Base-by-base conservation (phyloP, 163 green algal genomes). In the Chloroidium sp. region DNA sequence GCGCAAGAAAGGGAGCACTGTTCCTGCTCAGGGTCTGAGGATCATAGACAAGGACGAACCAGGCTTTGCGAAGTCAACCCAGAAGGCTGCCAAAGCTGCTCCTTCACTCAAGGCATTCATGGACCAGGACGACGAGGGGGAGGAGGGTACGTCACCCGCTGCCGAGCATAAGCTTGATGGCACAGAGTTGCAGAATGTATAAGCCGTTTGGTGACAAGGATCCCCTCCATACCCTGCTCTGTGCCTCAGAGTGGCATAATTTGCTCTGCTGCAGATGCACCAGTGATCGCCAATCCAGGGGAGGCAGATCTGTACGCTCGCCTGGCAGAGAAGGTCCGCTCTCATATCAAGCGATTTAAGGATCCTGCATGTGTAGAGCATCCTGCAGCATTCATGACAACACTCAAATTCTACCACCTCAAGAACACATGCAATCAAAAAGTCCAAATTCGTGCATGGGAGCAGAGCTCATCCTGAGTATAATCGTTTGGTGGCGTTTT, bases 1-100 rank as follows among this genome's bases (percentile, higher is more conserved):
- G 57, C 90, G 89, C 69, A 88, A 87, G 68, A 90, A 88, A 72
- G 90, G 87, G 78, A 58, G 75, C 12, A 36, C 36, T 36, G 36
- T 36, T 36, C 57, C 12, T 10, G 13, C 68, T 4, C 83, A 74
- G 2, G 82, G 67, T 2, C 82, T 95, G 12, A 77, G 74, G 2
- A 93, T 95, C 10, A 62, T 95, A 36, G 91, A 95, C 64, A 74
- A 88, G 14, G 91, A 95, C 77, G 81, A 89, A 60, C 87, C 75
- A 8, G 85, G 79, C 2, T 90, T 89, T 80, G 81, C 59, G 1
- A 36, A 36, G 36, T 36, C 62, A 77, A 64, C 14, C n/a, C 2
- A 58, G 14, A 13, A 74, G 57, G 8, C n/a, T 69, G 58, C 68
- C 61, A 58, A 61, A 60, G 36, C 13, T 13, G 62, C 14, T 10